Evolutionary conservation across 768 basidiomycete species (phyloP), one percentile per base, ranked within the genome.

Genomic region (Macrocybe gigantea): DNA sequence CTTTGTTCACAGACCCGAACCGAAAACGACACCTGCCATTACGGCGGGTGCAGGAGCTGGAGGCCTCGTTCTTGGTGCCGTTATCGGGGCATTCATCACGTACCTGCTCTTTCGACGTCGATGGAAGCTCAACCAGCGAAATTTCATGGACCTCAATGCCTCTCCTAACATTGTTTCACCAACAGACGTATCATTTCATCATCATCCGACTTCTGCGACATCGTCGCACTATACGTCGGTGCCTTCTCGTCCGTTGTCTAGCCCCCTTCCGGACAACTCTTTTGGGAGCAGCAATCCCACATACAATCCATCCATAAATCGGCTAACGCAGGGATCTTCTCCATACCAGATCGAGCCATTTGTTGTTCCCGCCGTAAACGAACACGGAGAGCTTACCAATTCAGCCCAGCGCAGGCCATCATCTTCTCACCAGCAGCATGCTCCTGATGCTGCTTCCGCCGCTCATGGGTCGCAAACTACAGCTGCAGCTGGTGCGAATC

Each of bases 331-430:
- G 5, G 47, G 44, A 15, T 43, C 56, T 14, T 38, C 45, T 29
- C 57, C 59, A 12, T 74, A 73, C 57, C 65, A 69, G 10, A 57
- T 77, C 7, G 77, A 78, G 50, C 72, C 73, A 0, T 75, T 73
- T 47, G 49, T 64, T 6, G 59, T 71, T 56, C 71, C 74, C 22
- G 57, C 57, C 11, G 69, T 70, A 48, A 57, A 66, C 48, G 64
- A 62, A 8, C 65, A 57, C 13, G 22, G 22, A 22, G 22, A 22
- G 22, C 22, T 22, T 22, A 4, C 1, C 22, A 22, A 22, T 22
- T 22, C 22, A 22, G 22, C 22, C 22, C 22, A 22, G 22, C 22
- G 22, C 22, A 22, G 22, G 22, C 37, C 56, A 5, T 38, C 53
- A 6, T 54, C 56, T 29, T 35, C 45, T 5, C 50, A 35, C 15